phyloP scores from a whole-genome alignment of 208 protist species.

The Trypanosoma theileri region DNA sequence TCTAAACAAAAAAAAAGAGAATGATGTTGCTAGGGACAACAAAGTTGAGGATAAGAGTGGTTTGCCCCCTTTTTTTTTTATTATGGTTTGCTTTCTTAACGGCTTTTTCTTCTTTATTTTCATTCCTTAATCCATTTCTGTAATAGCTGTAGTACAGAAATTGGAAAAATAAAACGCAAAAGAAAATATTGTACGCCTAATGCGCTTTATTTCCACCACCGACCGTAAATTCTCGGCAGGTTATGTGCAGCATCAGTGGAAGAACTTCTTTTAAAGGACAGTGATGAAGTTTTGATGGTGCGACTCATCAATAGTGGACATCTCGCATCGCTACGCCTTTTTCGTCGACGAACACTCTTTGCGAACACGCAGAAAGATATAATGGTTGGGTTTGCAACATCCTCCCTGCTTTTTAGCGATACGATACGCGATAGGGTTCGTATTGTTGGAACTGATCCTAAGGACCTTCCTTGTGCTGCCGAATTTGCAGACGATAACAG shows the following conservation, averaged over 20 bases:
- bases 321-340: slow-evolving; percentile 41
- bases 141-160: too few species aligned
- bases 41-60: too few species aligned
- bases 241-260: slow-evolving; percentile 38
- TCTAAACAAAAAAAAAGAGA: too few species aligned
- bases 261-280: slow-evolving; percentile 57
- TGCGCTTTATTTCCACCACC: slow-evolving; percentile 18
- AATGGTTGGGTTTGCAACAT: slow-evolving; percentile 64
- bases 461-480: slow-evolving; percentile 33
- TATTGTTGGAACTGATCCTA: slow-evolving; percentile 26
- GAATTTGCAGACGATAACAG: slow-evolving; percentile 45
- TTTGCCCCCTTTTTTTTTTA: too few species aligned
- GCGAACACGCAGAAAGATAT: slow-evolving; percentile 73
- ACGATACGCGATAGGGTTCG: slow-evolving; percentile 41
- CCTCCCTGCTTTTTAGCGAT: slow-evolving; percentile 56
- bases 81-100: too few species aligned
- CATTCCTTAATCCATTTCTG: too few species aligned
- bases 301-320: slow-evolving; percentile 54
- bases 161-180: too few species aligned
- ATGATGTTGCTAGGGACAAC: too few species aligned
- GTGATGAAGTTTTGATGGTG: slow-evolving; percentile 29
- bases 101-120: too few species aligned
- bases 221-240: slow-evolving; percentile 40
- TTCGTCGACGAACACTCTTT: slow-evolving; percentile 64
- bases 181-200: too few species aligned